These are phyloP conservation scores for Sanguinoderma infundibulare DNA, from an alignment of 1,284 basidiomycete genomes.

Conservation along the genomic window DNA sequence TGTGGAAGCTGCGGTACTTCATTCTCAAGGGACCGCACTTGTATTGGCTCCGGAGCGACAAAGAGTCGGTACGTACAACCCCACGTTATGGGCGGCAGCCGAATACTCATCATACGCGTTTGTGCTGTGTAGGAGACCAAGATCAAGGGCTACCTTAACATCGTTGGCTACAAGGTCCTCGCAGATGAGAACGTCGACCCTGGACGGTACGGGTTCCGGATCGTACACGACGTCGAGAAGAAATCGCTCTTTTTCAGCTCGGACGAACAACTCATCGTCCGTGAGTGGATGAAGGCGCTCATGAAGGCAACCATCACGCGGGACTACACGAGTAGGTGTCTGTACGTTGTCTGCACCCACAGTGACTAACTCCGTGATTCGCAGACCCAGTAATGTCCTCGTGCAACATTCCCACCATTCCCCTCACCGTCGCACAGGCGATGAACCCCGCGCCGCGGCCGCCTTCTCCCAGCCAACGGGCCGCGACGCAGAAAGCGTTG, in stretches of 20 bases:
- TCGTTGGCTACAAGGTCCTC: slow-evolving; percentile 92
- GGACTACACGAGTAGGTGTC: slow-evolving; percentile 81
- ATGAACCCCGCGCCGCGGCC: slow-evolving; percentile 96
- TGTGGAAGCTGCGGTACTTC: slow-evolving; percentile 93
- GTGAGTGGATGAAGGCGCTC: slow-evolving; percentile 99
- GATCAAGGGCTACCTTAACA: slow-evolving; percentile 95
- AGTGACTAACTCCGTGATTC: background rate
- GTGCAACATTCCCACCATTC: slow-evolving; percentile 97
- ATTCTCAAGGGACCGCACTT: slow-evolving; percentile 93
- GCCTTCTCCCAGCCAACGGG: slow-evolving; percentile 88
- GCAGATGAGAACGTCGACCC: slow-evolving; percentile 93
- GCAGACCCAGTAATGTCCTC: slow-evolving; percentile 93
- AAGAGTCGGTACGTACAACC: slow-evolving; percentile 59
- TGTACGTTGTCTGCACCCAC: background rate
- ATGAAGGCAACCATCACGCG: slow-evolving; percentile 98
- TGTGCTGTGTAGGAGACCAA: slow-evolving; percentile 72
- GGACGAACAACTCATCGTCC: slow-evolving; percentile 81
- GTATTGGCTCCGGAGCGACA: slow-evolving; percentile 82
- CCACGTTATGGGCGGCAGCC: background rate
- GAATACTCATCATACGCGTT: slow-evolving; percentile 11
- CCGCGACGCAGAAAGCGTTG: slow-evolving; percentile 87
- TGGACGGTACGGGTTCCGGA: slow-evolving; percentile 94
- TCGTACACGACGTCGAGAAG: slow-evolving; percentile 89
- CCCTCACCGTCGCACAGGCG: slow-evolving; percentile 91
- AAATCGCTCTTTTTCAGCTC: slow-evolving; percentile 93